phyloP scores from a whole-genome alignment of 129 eudicot genomes.

The sunflower (Helianthus annuus) region DNA sequence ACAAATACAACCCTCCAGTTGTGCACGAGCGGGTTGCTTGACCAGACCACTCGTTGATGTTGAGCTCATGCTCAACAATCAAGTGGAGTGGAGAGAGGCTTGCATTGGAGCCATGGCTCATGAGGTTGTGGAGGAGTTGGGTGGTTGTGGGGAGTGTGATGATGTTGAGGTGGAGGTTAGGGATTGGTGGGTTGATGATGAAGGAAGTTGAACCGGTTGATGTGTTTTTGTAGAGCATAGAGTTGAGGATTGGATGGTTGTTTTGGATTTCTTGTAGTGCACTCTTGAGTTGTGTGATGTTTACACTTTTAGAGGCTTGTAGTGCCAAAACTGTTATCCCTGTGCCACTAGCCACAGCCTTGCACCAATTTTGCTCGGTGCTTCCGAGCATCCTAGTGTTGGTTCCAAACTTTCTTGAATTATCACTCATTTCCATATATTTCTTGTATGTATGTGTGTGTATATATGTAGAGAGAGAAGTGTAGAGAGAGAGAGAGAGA shows the following conservation, averaged over 20 bases:
- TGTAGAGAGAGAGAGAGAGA: neutral
- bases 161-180: slow-evolving; percentile 30
- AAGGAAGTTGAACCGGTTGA: slow-evolving; percentile 30
- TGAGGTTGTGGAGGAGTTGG: slow-evolving; percentile 37
- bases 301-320: slow-evolving; percentile 34
- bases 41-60: slow-evolving; percentile 39
- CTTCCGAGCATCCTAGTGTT: slow-evolving; percentile 37
- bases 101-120: slow-evolving; percentile 6
- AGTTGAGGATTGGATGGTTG: slow-evolving; percentile 51
- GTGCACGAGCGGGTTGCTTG: slow-evolving; percentile 20
- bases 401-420: slow-evolving; percentile 17
- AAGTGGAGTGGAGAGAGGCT: slow-evolving; percentile 38
- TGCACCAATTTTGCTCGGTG: slow-evolving; percentile 52
- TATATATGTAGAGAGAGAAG: neutral
- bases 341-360: slow-evolving; percentile 46
- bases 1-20: slow-evolving; percentile 24
- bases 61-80: slow-evolving; percentile 53
- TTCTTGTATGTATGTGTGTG: neutral
- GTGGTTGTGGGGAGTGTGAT: slow-evolving; percentile 30
- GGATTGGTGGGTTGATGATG: slow-evolving; percentile 31
- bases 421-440: slow-evolving; percentile 7
- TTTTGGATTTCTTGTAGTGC: slow-evolving; percentile 44
- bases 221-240: slow-evolving; percentile 44
- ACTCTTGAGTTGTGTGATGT: slow-evolving; percentile 31
- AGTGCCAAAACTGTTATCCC: slow-evolving; percentile 46